Percentiles rank a stretch among this genome's conserved stretches.
Conservation (phyloP, 768 basidiomycete species). For the Leccinum disarticulatum region DNA sequence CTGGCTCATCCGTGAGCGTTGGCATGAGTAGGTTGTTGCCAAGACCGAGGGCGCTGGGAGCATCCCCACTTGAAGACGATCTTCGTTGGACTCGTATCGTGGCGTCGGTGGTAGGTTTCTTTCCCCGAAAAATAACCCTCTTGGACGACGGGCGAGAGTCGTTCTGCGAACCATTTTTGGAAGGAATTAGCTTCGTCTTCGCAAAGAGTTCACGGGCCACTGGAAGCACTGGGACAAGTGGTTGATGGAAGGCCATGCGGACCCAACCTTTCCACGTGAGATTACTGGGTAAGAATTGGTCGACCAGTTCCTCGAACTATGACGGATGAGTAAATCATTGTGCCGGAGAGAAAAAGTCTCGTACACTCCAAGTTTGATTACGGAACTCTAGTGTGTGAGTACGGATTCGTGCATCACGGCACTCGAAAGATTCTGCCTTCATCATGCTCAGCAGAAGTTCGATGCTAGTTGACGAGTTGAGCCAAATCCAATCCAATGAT, state of each 20-base stretch:
- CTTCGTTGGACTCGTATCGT: constrained; percentile 18
- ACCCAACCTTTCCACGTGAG: constrained; percentile 82
- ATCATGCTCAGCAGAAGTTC: constrained; percentile 75
- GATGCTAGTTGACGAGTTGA: constrained; percentile 43
- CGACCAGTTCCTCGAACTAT: constrained; percentile 77
- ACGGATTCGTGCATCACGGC: constrained; percentile 72
- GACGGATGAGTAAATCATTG: constrained; percentile 5
- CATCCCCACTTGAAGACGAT: constrained; percentile 23
- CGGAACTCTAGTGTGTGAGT: constrained; percentile 80
- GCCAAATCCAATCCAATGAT: constrained; percentile 12
- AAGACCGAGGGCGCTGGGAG: background rate
- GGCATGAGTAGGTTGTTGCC: constrained; percentile 26
- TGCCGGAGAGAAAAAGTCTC: constrained; percentile 27
- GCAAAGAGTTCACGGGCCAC: constrained; percentile 76
- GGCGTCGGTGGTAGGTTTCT: constrained; percentile 12
- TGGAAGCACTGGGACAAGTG: constrained; percentile 72
- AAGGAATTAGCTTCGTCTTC: constrained; percentile 70
- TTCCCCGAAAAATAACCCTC: constrained; percentile 22
- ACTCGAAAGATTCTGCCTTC: constrained; percentile 84
- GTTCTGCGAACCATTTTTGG: constrained; percentile 32
- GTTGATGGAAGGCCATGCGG: constrained; percentile 80
- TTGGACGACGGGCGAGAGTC: constrained; percentile 28
- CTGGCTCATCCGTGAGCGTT: constrained; percentile 44
- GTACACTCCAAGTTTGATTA: constrained; percentile 80
- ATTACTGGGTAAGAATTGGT: constrained; percentile 77